Percentiles rank a stretch among this genome's conserved stretches.
These are phyloP conservation scores for Juglanconis oblonga DNA, from an alignment of 2,329 filamentous ascomycete species.

Conservation along the genomic window DNA sequence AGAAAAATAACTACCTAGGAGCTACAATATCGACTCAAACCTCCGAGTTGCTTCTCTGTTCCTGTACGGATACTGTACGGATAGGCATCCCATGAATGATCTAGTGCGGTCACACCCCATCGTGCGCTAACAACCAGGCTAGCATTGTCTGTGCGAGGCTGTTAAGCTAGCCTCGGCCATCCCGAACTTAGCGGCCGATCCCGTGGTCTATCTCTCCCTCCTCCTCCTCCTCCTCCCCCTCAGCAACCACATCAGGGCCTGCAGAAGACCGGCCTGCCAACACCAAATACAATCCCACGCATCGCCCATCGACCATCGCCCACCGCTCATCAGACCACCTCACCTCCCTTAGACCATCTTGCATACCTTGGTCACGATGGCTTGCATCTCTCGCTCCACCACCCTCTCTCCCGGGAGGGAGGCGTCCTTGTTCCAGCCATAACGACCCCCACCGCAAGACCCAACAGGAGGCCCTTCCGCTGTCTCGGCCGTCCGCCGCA, in stretches of 20 bases:
- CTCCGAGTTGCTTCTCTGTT: no score
- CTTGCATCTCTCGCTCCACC: not conserved
- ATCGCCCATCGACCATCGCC: not conserved
- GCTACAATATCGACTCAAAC: no score
- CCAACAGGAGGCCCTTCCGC: slow-evolving; percentile 4
- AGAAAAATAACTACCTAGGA: no score
- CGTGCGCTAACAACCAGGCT: not conserved
- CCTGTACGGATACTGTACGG: not conserved
- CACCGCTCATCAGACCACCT: not conserved
- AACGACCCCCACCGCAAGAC: not conserved
- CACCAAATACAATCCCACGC: no score
- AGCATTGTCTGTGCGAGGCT: slow-evolving; percentile 3
- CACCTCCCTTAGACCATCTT: slow-evolving; percentile 3
- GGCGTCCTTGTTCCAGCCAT: not conserved
- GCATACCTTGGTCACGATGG: slow-evolving; percentile 9
- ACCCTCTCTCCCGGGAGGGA: not conserved
- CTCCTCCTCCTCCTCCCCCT: not conserved
- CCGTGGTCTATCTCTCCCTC: not conserved
- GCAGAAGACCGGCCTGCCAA: no score
- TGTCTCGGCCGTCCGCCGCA: slow-evolving; percentile 16
- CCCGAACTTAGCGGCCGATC: not conserved
- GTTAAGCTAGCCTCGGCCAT: not conserved
- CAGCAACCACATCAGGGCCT: not conserved
- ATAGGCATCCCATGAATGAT: not conserved
- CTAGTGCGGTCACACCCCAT: not conserved